Evolutionary conservation across 306 rosid species (phyloP), one percentile per base, ranked within the genome.

Genomic region (Luffa aegyptiaca): DNA sequence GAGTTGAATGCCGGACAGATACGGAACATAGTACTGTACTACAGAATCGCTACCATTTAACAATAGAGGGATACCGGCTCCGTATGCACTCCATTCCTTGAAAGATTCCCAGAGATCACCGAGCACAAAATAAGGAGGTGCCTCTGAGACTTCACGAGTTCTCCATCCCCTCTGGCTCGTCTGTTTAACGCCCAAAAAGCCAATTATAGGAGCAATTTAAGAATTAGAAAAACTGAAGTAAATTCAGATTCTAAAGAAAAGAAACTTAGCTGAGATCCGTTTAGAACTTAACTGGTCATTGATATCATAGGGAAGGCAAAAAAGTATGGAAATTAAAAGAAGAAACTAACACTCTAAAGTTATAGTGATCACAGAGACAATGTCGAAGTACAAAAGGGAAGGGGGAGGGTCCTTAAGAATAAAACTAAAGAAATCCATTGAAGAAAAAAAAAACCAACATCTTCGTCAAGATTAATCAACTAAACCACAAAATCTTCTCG

Each of bases 21-120:
- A 92, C 8, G 92, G 97, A 71, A 90, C 95, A 62, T 90, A 93
- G 84, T 92, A 93, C 89, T 93, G 98, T 20, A 89, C 83, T 21
- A 93, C 98, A 6, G 97, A 91, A 83, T 92, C 92, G 77, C 83
- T 87, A 66, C 97, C 97, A 84, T 89, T 85, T 84, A 93, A 85
- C 83, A 92, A 68, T 63, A 92, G 85, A 42, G 98, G 97, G 21
- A 92, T 97, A 69, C 96, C 98, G 0, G 91, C 92, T 33, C 98
- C 98, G 61, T 89, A 93, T 6, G 93, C 97, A 70, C 98, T 93
- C 97, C 97, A 92, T 76, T 93, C 98, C 84, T 87, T 89, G 77
- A 87, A 93, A 9, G 97, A 90, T 31, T 90, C 97, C 98, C 96
- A 93, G 71, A 93, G 83, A 79, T 93, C 98, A 36, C 96, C 93